phyloP scores from a whole-genome alignment of 2,329 filamentous ascomycete genomes.

The Ophiosphaerella narmari region DNA sequence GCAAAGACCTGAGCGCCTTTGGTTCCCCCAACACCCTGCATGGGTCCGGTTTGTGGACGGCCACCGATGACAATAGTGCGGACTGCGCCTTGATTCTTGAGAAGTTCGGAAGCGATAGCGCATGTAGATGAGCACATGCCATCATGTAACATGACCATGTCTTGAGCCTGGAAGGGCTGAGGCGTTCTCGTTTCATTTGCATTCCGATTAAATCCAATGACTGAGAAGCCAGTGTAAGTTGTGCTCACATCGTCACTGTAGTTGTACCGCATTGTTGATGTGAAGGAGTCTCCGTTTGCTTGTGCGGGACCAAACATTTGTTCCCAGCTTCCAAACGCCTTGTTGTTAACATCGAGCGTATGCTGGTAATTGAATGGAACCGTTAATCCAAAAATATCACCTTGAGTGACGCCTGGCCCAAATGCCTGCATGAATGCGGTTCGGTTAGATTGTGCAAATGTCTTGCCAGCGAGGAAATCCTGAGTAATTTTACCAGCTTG shows the following conservation, averaged over 20 bases:
- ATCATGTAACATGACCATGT: constrained; percentile 51
- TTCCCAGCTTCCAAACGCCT: constrained; percentile 38
- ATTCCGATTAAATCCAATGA: constrained; percentile 39
- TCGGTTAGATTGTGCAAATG: constrained; percentile 33
- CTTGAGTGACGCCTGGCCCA: constrained; percentile 19
- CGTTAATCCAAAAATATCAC: constrained; percentile 31
- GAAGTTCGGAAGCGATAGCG: constrained; percentile 52
- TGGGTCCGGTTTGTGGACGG: constrained; percentile 47
- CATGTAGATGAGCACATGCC: constrained; percentile 55
- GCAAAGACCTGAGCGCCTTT: constrained; percentile 49
- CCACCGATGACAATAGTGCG: constrained; percentile 51
- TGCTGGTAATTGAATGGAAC: constrained; percentile 41
- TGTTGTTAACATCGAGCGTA: constrained; percentile 35
- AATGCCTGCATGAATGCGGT: constrained; percentile 35
- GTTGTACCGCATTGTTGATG: constrained; percentile 44
- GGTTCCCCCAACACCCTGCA: constrained; percentile 52
- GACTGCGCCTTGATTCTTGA: constrained; percentile 51
- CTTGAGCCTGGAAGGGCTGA: constrained; percentile 44
- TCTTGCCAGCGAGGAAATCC: constrained; percentile 36
- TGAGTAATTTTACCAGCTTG: constrained; percentile 38
- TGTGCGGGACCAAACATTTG: constrained; percentile 44
- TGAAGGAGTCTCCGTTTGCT: constrained; percentile 42
- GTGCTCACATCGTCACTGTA: constrained; percentile 38
- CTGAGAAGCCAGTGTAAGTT: constrained; percentile 33
- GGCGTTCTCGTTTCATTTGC: constrained; percentile 35